Evolutionary conservation across 2,329 filamentous ascomycete species (phyloP).

Genomic region (Nigrospora osmanthi): DNA sequence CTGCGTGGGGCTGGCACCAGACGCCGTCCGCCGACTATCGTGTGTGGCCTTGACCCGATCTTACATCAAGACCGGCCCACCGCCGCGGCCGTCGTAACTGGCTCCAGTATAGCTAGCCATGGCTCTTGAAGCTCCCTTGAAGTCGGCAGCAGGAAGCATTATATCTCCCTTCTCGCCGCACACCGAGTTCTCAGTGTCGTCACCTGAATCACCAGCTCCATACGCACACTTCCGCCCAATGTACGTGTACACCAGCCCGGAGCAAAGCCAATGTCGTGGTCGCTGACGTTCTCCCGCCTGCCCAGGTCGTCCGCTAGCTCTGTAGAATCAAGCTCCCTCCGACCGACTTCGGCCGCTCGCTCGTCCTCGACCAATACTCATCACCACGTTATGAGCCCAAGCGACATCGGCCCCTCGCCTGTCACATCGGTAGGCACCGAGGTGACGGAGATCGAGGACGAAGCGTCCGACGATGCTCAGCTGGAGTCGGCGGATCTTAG

Average conservation of each 20-base stretch:
- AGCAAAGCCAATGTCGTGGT: no score
- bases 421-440: slow-evolving; percentile 81
- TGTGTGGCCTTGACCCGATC: background rate
- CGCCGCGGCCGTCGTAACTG: background rate
- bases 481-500: slow-evolving; percentile 25
- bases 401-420: slow-evolving; percentile 69
- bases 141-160: slow-evolving; percentile 52
- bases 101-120: slow-evolving; percentile 26
- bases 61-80: background rate
- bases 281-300: background rate
- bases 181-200: slow-evolving; percentile 47
- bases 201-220: slow-evolving; percentile 41
- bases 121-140: slow-evolving; percentile 55
- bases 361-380: slow-evolving; percentile 33
- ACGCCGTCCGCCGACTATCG: background rate
- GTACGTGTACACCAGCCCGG: slow-evolving; percentile 28
- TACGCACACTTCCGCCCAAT: slow-evolving; percentile 41
- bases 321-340: slow-evolving; percentile 40
- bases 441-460: slow-evolving; percentile 78
- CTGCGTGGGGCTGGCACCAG: slow-evolving; percentile 4
- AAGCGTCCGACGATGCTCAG: slow-evolving; percentile 54
- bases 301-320: slow-evolving; percentile 28
- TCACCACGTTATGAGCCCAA: slow-evolving; percentile 52
- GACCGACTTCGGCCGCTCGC: slow-evolving; percentile 42
- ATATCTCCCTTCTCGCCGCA: slow-evolving; percentile 45